Conservation (phyloP, 306 rosid genomes). For the Cicer chorassanicum region DNA sequence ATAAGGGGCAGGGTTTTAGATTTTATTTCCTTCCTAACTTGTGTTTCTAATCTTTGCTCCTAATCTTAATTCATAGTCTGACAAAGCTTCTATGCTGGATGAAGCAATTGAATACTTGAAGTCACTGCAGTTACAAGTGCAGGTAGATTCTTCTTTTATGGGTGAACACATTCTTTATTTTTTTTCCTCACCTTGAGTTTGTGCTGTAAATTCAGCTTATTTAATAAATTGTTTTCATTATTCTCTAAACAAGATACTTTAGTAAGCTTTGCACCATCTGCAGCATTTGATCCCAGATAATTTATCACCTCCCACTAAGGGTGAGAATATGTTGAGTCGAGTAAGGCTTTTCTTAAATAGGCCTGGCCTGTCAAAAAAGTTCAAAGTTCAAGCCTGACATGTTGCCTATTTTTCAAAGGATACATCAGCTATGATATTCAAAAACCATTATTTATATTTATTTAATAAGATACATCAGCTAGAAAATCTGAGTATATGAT, state of each 20-base stretch:
- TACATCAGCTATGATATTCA: too few relatives aligned
- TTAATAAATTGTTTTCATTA: not conserved
- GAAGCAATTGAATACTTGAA: slow-evolving; percentile 96
- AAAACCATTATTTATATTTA: too few relatives aligned
- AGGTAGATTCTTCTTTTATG: slow-evolving; percentile 56
- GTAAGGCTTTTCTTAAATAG: too few relatives aligned
- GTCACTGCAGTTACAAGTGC: slow-evolving; percentile 87
- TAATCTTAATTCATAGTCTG: slow-evolving; percentile 62
- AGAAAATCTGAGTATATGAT: too few relatives aligned
- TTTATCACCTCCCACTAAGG: not conserved
- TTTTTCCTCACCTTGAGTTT: slow-evolving; percentile 6
- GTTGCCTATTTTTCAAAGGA: too few relatives aligned
- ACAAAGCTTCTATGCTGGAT: slow-evolving; percentile 96
- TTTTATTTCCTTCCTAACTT: slow-evolving; percentile 37
- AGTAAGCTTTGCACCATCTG: not conserved
- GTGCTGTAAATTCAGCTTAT: not conserved
- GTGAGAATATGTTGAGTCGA: too few relatives aligned
- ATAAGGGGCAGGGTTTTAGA: not conserved
- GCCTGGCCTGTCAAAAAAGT: too few relatives aligned
- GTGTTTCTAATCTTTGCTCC: slow-evolving; percentile 13
- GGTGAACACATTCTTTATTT: slow-evolving; percentile 15
- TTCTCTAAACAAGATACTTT: not conserved
- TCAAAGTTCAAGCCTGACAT: too few relatives aligned
- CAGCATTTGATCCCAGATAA: not conserved
- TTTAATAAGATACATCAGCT: too few relatives aligned